These are phyloP conservation scores for Lecanosticta acicola DNA, from an alignment of 2,329 filamentous ascomycete genomes.

Conservation along the genomic window DNA sequence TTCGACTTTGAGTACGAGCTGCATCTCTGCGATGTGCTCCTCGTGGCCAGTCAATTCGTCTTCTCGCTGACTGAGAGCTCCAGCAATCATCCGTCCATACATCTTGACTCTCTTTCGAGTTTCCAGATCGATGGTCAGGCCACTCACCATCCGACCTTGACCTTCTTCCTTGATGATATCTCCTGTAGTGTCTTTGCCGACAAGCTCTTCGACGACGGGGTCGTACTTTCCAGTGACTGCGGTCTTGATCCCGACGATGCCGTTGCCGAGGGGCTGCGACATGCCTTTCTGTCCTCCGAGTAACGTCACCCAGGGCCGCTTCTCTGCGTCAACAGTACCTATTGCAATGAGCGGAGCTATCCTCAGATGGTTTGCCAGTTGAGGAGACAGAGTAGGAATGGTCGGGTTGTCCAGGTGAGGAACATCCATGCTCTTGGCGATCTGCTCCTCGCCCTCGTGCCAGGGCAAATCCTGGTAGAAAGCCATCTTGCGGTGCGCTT, in stretches of 20 bases:
- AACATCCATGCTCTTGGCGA: conserved; percentile 58
- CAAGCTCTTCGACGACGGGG: conserved; percentile 62
- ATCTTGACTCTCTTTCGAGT: conserved; percentile 68
- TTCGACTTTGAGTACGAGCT: conserved; percentile 63
- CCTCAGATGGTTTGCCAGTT: conserved; percentile 57
- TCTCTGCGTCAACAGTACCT: conserved; percentile 61
- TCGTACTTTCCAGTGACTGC: conserved; percentile 58
- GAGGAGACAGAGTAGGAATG: conserved; percentile 54
- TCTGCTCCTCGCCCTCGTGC: conserved; percentile 43
- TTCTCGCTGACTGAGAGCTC: conserved; percentile 43
- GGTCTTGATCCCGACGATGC: conserved; percentile 59
- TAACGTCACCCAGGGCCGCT: conserved; percentile 68
- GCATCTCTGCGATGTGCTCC: conserved; percentile 37
- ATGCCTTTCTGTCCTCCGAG: conserved; percentile 72
- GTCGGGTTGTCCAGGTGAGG: conserved; percentile 62
- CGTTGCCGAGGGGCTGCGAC: conserved; percentile 55
- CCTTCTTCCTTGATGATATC: conserved; percentile 40
- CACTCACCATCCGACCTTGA: conserved; percentile 53
- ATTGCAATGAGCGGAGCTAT: conserved; percentile 64
- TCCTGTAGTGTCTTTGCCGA: conserved; percentile 44
- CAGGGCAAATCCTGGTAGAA: conserved; percentile 14
- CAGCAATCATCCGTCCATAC: conserved; percentile 63
- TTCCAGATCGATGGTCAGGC: conserved; percentile 58
- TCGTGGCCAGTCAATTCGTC: conserved; percentile 27
- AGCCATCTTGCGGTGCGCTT: conserved; percentile 1